A percentile compares a stretch with the other conserved stretches of the same genome.
Conservation (phyloP, 2,329 filamentous ascomycete species). For the Paraconiothyrium brasiliense region DNA sequence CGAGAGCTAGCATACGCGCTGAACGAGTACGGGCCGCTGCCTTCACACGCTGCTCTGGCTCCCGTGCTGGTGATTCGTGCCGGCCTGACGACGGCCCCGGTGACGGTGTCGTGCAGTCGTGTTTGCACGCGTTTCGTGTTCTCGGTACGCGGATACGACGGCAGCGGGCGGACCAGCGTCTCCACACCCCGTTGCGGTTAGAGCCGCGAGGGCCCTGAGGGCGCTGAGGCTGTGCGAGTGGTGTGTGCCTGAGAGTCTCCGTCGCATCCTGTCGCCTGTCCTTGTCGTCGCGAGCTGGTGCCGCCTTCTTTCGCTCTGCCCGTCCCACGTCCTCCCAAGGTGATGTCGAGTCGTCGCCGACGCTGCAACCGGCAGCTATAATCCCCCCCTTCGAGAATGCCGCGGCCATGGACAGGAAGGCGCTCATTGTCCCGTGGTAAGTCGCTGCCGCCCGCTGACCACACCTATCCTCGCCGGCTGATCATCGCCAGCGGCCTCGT, state of each 20-base stretch:
- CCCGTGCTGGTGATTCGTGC: too few relatives aligned
- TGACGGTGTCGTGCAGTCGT: neutral
- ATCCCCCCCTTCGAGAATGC: constrained; percentile 36
- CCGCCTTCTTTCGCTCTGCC: constrained; percentile 13
- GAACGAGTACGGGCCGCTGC: neutral
- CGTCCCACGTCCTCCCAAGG: constrained; percentile 19
- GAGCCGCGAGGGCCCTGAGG: constrained; percentile 9
- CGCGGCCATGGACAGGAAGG: constrained; percentile 47
- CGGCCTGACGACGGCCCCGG: too few relatives aligned
- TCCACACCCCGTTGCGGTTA: constrained; percentile 10
- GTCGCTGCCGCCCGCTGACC: constrained; percentile 16
- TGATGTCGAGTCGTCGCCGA: constrained; percentile 31
- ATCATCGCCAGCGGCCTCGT: constrained; percentile 43
- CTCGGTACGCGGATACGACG: constrained; percentile 11
- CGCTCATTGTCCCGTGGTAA: constrained; percentile 47
- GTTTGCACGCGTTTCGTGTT: neutral
- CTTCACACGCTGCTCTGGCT: neutral
- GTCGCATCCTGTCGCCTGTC: constrained; percentile 15
- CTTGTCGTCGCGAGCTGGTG: constrained; percentile 14
- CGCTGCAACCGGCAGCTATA: constrained; percentile 38
- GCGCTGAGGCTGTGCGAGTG: constrained; percentile 13
- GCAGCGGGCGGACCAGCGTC: constrained; percentile 12
- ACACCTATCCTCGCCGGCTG: constrained; percentile 13
- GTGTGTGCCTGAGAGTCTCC: constrained; percentile 12
- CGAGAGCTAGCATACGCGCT: neutral